Conservation (phyloP, 768 basidiomycete genomes). For the Pleurotus pulmonarius region DNA sequence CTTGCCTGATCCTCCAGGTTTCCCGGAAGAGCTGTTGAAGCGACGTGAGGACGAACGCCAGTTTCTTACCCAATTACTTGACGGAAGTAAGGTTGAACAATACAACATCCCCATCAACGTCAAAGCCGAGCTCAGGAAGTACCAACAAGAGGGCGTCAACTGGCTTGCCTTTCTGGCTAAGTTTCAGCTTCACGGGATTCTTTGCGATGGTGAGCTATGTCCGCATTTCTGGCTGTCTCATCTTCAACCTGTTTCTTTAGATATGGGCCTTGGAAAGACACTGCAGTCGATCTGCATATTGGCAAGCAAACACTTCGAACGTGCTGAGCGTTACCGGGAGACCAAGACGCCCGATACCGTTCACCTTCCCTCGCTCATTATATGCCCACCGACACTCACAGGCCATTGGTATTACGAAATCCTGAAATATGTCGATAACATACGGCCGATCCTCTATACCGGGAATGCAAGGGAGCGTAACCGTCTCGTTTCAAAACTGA, state of each 20-base stretch:
- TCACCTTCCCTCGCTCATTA: conserved; percentile 89
- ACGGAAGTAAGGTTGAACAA: conserved; percentile 91
- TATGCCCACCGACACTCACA: conserved; percentile 96
- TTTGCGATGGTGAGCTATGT: conserved; percentile 81
- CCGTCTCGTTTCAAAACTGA: conserved; percentile 59
- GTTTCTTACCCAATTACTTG: conserved; percentile 90
- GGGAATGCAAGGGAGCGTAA: conserved; percentile 83
- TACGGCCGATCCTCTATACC: conserved; percentile 84
- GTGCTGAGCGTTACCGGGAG: conserved; percentile 61
- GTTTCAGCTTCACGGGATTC: conserved; percentile 95
- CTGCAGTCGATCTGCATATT: conserved; percentile 97
- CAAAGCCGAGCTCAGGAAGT: conserved; percentile 93
- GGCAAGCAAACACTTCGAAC: conserved; percentile 89
- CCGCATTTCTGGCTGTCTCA: not conserved
- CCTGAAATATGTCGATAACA: conserved; percentile 82
- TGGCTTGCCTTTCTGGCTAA: conserved; percentile 98
- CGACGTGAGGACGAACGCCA: conserved; percentile 85
- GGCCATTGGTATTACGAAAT: conserved; percentile 99
- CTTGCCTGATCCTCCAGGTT: conserved; percentile 92
- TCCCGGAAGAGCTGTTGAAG: conserved; percentile 82
- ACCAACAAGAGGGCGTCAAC: conserved; percentile 97
- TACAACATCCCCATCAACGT: conserved; percentile 84
- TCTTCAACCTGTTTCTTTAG: conserved; percentile 34
- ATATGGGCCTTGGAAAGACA: conserved; percentile 99
- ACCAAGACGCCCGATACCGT: conserved; percentile 71